Evolutionary conservation across 805 yeast species (phyloP), one percentile per base, ranked within the genome.

Genomic region (Zygosaccharomyces bailii): DNA sequence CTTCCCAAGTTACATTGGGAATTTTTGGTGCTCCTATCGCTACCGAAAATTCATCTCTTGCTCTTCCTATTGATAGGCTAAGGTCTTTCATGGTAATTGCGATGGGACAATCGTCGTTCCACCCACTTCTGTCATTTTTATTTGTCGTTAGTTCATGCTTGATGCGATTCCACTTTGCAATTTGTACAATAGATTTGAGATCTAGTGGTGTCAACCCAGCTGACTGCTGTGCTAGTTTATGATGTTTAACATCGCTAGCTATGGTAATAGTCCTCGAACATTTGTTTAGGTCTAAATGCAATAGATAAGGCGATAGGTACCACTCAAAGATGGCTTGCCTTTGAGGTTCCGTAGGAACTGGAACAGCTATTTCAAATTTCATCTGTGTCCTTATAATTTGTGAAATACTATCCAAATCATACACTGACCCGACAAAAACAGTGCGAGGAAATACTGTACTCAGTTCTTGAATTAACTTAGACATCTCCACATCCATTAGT

Each of bases 1-100:
- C 99, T 51, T 86, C 93, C 99, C 99, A 93, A 49, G 81, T 81
- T 5, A 93, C 98, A 57, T 85, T 80, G 2, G 99, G 99, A 50
- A 93, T 91, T 50, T 88, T 73, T 11, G 99, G 99, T 0, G 98
- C 98, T 5, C 98, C 98, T 46, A 93, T 90, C 0, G 96, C 85
- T 52, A 88, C 96, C 55, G 96, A 84, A 64, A 84, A 90, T 60
- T 86, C 89, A 56, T 79, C 81, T 57, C 98, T 73, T 0, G 97
- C 96, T 45, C 76, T 82, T 44, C 81, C 78, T 42, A 89, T 86
- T 0, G 96, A 83, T 20, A 61, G 68, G 6, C 33, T 39, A 42
- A 78, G 83, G 57, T 86, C 79, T 58, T 85, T 90, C 81, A 51
- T 75, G 72, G 59, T 29, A 71, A 63, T 25, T 74, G 49, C 11